Base-by-base conservation (phyloP, 805 yeast species). In the Candida boidinii region DNA sequence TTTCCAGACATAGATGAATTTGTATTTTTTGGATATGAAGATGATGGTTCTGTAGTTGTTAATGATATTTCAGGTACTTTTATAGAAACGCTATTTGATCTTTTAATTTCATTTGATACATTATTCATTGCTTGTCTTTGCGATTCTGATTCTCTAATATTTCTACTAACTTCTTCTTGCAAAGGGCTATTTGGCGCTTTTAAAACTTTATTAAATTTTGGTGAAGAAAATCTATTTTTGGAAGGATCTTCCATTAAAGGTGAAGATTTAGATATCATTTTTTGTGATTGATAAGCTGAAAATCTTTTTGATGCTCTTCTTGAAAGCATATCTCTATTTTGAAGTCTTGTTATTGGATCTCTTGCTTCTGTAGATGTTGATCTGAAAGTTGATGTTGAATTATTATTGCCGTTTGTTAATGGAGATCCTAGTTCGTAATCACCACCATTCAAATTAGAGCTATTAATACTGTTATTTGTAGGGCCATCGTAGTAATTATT, bases 221-320 rank as follows among this genome's bases (percentile, higher is more conserved):
- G 35, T n/a, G n/a, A n/a, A n/a, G n/a, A n/a, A n/a, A n/a, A n/a
- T 26, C 7, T 26, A 25, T 10, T 23, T 7, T 15, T 43, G 14
- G 42, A 45, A n/a, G n/a, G n/a, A 13, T 28, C 24, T n/a, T 19
- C 24, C 17, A 20, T 18, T 3, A 41, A 29, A 4, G 49, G 43
- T 4, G 50, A 38, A 5, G 54, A 51, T 4, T 52, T 26, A 8
- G 13, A n/a, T 15, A 24, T 15, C 5, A 26, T 52, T 30, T 53
- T 50, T 12, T 50, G 42, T 0, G 54, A 51, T 49, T 90, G 97
- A 39, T 88, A 90, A 0, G 96, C 96, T 5, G 96, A 86, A 51
- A 81, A 90, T 35, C 98, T 65, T 45, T 90, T 80, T 0, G 96
- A 88, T 0, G 97, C 99, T 39, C 96, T 71, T 44, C 99, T 70